Percentiles rank a stretch among this genome's conserved stretches.
phyloP scores from a whole-genome alignment of 1,139 yeast genomes.

The Blastobotrys buckinghamii region DNA sequence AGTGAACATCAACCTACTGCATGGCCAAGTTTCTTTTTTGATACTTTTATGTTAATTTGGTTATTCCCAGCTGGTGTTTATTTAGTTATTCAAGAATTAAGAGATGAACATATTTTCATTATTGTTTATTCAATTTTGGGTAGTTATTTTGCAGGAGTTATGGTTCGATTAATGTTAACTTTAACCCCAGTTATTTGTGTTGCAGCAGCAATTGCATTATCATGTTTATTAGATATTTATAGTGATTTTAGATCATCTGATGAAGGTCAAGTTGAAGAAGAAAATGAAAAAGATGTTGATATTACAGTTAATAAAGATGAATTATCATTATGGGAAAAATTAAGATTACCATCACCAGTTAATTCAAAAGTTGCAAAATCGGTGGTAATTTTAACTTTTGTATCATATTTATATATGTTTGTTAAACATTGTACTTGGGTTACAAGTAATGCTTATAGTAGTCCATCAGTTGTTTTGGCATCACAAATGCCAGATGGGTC shows the following conservation, averaged over 20 bases:
- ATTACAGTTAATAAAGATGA: slow-evolving; percentile 11
- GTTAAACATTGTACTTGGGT: slow-evolving; percentile 98
- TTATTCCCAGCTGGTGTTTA: slow-evolving; percentile 97
- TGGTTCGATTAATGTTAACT: slow-evolving; percentile 97
- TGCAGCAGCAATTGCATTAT: slow-evolving; percentile 78
- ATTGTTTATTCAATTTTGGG: slow-evolving; percentile 87
- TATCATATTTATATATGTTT: slow-evolving; percentile 70
- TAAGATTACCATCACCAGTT: slow-evolving; percentile 15
- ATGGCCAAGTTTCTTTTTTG: slow-evolving; percentile 98
- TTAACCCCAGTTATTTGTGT: slow-evolving; percentile 96
- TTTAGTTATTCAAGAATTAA: slow-evolving; percentile 80
- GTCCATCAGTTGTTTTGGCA: slow-evolving; percentile 95
- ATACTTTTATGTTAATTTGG: slow-evolving; percentile 90
- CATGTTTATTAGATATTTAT: slow-evolving; percentile 79
- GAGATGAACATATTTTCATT: slow-evolving; percentile 88
- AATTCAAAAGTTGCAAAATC: slow-evolving; percentile 47
- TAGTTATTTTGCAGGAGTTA: slow-evolving; percentile 97
- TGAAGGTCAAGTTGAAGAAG: slow-evolving; percentile 6
- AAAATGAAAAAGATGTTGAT: slow-evolving; percentile 11
- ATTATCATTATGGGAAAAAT: slow-evolving; percentile 6
- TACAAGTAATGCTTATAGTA: slow-evolving; percentile 89
- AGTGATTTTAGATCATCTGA: slow-evolving; percentile 47
- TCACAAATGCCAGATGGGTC: slow-evolving; percentile 82
- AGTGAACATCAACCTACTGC: slow-evolving; percentile 99
- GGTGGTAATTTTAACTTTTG: slow-evolving; percentile 63